Evolutionary conservation across 1,284 basidiomycete genomes (phyloP), one percentile per base, ranked within the genome.

Genomic region (Tetrapyrgos nigripes): DNA sequence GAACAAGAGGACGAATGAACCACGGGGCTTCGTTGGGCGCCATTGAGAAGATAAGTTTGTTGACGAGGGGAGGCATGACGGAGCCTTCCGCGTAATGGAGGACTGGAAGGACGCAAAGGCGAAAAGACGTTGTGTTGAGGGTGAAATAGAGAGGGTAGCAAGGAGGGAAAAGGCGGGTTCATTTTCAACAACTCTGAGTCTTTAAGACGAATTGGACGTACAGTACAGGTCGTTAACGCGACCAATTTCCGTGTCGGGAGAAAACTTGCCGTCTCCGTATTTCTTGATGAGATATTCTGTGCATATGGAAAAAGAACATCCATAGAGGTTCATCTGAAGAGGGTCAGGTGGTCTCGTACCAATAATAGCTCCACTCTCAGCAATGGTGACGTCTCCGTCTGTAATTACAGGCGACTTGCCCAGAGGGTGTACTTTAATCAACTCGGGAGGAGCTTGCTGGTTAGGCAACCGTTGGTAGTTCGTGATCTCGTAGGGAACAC

Each of bases 61-160:
- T 29, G n/a, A 50, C 54, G 6, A 78, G 53, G 44, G 75, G 53
- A 14, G 77, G 69, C 75, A 79, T 77, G 35, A 80, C 61, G 8
- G 76, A 73, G 28, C 75, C 77, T 62, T 79, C 78, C n/a, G 73
- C 62, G 57, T 76, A 78, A 62, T 79, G 77, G 23, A 68, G 70
- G 65, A 68, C 54, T 56, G 73, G n/a, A n/a, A n/a, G n/a, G n/a
- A n/a, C n/a, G n/a, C n/a, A n/a, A n/a, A n/a, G n/a, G n/a, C n/a
- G n/a, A n/a, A n/a, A n/a, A n/a, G n/a, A n/a, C n/a, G n/a, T n/a
- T 75, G 55, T 33, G 17, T 9, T 40, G 17, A 49, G 60, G 17
- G 24, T 10, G 29, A 37, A 31, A 23, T 11, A 37, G 29, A 40
- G 31, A 33, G n/a, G 4, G 19, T 9, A 14, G 23, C n/a, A n/a